Percentiles rank a stretch among this genome's conserved stretches.
Conservation (phyloP, 1,284 basidiomycete species). For the Puccinia hordei region DNA sequence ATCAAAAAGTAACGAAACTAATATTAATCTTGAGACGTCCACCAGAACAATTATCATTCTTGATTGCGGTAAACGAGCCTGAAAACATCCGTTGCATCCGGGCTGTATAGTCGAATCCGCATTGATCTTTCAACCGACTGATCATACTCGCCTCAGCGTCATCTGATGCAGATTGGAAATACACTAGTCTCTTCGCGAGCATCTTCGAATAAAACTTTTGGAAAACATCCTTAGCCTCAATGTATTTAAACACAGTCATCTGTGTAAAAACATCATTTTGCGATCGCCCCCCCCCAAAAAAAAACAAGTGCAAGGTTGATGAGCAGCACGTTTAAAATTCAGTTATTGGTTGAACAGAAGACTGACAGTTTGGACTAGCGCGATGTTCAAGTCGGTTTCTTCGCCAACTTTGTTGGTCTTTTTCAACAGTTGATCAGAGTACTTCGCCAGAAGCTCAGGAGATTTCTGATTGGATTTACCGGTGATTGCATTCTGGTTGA, state of each 20-base stretch:
- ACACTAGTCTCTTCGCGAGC: conserved; percentile 90
- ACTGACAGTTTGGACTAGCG: conserved; percentile 84
- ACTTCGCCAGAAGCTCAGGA: conserved; percentile 90
- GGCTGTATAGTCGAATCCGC: conserved; percentile 97
- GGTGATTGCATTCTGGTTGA: conserved; percentile 90
- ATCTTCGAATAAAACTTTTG: conserved; percentile 98
- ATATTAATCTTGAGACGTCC: neutral
- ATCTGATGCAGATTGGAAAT: conserved; percentile 88
- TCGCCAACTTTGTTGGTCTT: conserved; percentile 97
- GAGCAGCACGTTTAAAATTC: neutral
- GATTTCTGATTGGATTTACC: conserved; percentile 73
- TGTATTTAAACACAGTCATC: conserved; percentile 99
- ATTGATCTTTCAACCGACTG: conserved; percentile 95
- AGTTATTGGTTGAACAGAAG: neutral
- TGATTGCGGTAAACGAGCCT: conserved; percentile 62
- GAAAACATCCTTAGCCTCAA: conserved; percentile 99
- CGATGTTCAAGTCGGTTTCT: conserved; percentile 84
- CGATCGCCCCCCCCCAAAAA: neutral
- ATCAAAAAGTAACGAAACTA: neutral
- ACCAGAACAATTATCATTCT: neutral
- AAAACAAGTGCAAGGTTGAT: neutral
- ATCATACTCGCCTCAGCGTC: conserved; percentile 99
- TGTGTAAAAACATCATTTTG: conserved; percentile 58
- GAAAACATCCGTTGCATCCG: conserved; percentile 99
- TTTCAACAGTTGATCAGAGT: conserved; percentile 83